Evolutionary conservation across 345 rosid genomes (phyloP).

Genomic region (Lenwebbia sp.): DNA sequence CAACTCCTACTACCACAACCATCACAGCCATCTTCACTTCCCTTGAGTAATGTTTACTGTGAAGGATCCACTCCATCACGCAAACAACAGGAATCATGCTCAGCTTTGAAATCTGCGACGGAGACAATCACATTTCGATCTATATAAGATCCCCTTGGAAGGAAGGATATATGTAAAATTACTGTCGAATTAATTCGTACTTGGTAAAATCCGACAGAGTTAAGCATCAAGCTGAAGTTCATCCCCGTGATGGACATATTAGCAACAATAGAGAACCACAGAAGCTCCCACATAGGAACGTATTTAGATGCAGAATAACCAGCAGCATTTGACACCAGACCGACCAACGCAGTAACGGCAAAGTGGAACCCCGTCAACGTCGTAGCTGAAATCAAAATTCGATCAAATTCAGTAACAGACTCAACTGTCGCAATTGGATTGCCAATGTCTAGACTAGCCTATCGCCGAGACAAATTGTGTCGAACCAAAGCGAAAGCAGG

Average conservation of each 20-base stretch:
- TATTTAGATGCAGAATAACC: constrained; percentile 69
- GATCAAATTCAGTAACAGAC: background rate
- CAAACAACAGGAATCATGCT: constrained; percentile 99
- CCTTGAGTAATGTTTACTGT: constrained; percentile 62
- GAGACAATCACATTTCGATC: background rate
- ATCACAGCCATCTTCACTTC: constrained; percentile 73
- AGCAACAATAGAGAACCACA: constrained; percentile 90
- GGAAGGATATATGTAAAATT: background rate
- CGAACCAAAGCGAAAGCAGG: background rate
- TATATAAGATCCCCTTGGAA: background rate
- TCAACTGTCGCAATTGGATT: background rate
- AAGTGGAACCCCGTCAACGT: constrained; percentile 93
- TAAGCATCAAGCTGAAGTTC: constrained; percentile 94
- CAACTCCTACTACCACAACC: constrained; percentile 89
- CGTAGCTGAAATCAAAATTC: constrained; percentile 46
- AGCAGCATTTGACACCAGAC: constrained; percentile 80
- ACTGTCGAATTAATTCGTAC: constrained; percentile 10
- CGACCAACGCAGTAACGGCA: constrained; percentile 78
- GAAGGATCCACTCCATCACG: constrained; percentile 90
- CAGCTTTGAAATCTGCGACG: constrained; percentile 73
- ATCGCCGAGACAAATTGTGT: background rate
- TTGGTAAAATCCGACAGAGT: constrained; percentile 93
- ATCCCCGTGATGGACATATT: constrained; percentile 80
- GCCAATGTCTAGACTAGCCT: background rate
- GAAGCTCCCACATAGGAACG: constrained; percentile 91